phyloP scores from a whole-genome alignment of 2,329 filamentous ascomycete genomes.

The Corinectria fuckeliana region DNA sequence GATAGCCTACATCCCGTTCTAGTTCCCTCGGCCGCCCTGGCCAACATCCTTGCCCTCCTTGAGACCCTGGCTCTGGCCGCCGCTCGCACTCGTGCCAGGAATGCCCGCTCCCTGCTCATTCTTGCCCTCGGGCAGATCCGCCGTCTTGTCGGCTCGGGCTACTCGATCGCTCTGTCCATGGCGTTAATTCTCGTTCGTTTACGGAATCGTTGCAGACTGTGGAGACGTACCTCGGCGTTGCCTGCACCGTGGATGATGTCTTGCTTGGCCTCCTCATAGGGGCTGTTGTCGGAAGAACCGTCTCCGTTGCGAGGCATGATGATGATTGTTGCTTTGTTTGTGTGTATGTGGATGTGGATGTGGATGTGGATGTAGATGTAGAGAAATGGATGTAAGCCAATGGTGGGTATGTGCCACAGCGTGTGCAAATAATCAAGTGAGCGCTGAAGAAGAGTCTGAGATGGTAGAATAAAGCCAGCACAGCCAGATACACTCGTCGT shows the following conservation, averaged over 20 bases:
- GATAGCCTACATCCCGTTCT: neutral
- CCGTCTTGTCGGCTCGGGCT: slow-evolving; percentile 56
- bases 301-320: slow-evolving; percentile 60
- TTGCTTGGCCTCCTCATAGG: slow-evolving; percentile 47
- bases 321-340: slow-evolving; percentile 11
- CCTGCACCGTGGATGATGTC: slow-evolving; percentile 54
- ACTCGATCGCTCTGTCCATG: slow-evolving; percentile 44
- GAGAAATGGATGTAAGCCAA: too few relatives aligned
- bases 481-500: neutral
- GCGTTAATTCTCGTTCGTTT: neutral
- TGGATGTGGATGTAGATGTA: too few relatives aligned
- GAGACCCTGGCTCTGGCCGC: slow-evolving; percentile 52
- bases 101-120: slow-evolving; percentile 52
- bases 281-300: slow-evolving; percentile 55
- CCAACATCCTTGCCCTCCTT: slow-evolving; percentile 48
- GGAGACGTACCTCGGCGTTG: slow-evolving; percentile 44
- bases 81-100: slow-evolving; percentile 49
- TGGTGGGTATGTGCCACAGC: neutral
- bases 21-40: slow-evolving; percentile 45
- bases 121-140: slow-evolving; percentile 52
- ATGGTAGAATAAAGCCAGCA: neutral
- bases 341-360: neutral
- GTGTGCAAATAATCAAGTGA: slow-evolving; percentile 4
- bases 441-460: slow-evolving; percentile 1
- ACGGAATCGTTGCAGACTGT: too few relatives aligned